Evolutionary conservation across 768 basidiomycete species (phyloP).

Genomic region (Boletus eberwhitei): DNA sequence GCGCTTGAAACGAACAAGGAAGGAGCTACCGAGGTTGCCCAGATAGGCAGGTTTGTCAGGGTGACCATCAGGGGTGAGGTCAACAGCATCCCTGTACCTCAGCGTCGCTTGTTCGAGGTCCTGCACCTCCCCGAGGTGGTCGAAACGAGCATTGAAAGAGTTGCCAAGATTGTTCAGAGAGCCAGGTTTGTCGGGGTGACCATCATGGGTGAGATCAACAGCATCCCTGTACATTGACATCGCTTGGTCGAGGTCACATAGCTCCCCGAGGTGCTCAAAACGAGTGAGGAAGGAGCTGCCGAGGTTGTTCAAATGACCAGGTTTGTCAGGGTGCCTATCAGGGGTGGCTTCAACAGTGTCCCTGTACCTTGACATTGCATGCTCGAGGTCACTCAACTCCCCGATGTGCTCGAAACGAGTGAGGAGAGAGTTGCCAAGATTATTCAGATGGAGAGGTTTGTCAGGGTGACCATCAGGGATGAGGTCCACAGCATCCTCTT

Average conservation of each 20-base stretch:
- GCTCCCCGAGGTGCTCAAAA: background rate
- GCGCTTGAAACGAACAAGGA: background rate
- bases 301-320: no score
- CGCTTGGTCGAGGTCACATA: background rate
- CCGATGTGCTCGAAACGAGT: background rate
- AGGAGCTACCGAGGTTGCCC: background rate
- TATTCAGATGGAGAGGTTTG: background rate
- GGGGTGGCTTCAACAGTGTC: background rate
- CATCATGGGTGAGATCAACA: background rate
- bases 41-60: background rate
- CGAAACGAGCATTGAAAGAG: background rate
- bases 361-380: background rate
- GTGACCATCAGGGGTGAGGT: background rate
- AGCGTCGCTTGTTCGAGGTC: background rate
- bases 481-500: background rate
- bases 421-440: no score
- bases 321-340: no score
- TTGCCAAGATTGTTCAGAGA: background rate
- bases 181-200: background rate
- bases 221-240: background rate
- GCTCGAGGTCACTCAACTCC: background rate
- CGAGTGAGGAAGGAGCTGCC: no score
- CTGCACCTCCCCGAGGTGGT: background rate
- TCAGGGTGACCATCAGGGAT: background rate
- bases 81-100: background rate